A percentile compares a stretch with the other conserved stretches of the same genome.
phyloP scores from a whole-genome alignment of 148 eudicot species.

The Rhododendron henanense region DNA sequence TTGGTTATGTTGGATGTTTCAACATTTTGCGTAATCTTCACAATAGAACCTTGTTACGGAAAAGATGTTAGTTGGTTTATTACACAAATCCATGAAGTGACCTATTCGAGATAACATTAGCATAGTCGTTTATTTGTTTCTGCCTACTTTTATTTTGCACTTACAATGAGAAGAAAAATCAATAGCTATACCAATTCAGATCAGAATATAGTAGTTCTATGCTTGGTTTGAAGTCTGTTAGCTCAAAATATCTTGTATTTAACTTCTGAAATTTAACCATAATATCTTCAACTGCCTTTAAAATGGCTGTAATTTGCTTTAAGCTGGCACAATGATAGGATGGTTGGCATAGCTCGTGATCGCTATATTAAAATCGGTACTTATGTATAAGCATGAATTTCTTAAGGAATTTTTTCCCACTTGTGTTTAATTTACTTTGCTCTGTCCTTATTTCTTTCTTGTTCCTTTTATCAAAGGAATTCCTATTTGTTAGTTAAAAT shows the following conservation, averaged over 20 bases:
- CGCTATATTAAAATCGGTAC: not conserved
- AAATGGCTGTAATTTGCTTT: not conserved
- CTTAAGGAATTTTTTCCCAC: not conserved
- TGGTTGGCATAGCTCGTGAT: not conserved
- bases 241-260: not conserved
- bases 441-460: not conserved
- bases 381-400: not conserved
- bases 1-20: not conserved
- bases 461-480: not conserved
- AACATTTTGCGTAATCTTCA: not conserved
- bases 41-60: no score
- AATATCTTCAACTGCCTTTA: not conserved
- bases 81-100: not conserved
- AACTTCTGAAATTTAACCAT: not conserved
- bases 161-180: not conserved
- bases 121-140: not conserved
- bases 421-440: not conserved
- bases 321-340: not conserved
- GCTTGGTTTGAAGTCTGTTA: not conserved
- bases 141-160: not conserved
- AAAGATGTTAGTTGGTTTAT: not conserved
- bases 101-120: not conserved
- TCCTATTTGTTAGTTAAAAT: not conserved
- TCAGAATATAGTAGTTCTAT: not conserved
- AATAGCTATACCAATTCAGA: not conserved